Percentiles rank a stretch among this genome's conserved stretches.
Conservation (phyloP, 331 rosid species). For the Pyracantha coccinea region DNA sequence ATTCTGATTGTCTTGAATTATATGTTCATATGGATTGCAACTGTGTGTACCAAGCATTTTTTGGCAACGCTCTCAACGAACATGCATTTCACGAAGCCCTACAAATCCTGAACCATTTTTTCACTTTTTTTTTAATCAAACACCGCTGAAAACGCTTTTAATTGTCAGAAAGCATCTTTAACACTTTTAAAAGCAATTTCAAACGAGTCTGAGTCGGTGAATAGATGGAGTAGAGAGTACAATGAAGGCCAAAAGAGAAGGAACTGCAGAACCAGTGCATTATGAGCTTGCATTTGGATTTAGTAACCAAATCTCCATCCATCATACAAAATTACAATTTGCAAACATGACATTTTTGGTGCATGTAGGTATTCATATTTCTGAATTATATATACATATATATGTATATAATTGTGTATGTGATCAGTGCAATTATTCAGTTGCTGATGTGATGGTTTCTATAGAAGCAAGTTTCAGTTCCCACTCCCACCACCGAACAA, state of each 20-base stretch:
- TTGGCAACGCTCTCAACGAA: no score
- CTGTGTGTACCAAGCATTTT: no score
- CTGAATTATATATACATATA: background rate
- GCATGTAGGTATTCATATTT: background rate
- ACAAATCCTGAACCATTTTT: no score
- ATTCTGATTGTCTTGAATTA: background rate
- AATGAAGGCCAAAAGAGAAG: no score
- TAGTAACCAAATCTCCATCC: background rate
- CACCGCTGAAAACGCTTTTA: accelerated
- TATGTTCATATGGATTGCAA: background rate
- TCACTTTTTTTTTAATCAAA: background rate
- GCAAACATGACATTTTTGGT: background rate
- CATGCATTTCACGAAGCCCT: no score
- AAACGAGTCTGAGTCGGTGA: accelerated
- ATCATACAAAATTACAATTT: background rate
- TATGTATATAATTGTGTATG: background rate
- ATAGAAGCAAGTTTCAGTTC: slow-evolving; percentile 7
- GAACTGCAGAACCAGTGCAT: background rate
- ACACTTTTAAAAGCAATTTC: no score
- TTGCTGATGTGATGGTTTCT: background rate
- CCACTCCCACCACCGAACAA: slow-evolving; percentile 39
- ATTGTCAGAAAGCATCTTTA: accelerated
- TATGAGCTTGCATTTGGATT: background rate
- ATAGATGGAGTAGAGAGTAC: no score
- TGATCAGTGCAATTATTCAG: background rate